Evolutionary conservation across 2,329 filamentous ascomycete genomes (phyloP), one percentile per base, ranked within the genome.

Genomic region (Fusarium nematophilum): DNA sequence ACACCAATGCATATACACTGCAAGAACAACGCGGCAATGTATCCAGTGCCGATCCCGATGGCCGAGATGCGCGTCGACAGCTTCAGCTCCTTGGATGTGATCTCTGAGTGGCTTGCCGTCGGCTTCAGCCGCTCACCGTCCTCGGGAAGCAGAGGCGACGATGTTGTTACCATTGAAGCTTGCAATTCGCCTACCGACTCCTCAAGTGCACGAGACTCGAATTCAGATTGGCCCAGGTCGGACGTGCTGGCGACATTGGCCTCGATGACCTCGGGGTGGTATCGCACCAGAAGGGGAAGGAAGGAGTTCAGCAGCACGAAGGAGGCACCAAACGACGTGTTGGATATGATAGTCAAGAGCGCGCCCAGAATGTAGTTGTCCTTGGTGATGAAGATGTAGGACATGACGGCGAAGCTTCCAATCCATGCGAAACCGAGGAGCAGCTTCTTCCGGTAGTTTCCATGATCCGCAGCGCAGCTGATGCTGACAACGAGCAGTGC

Each of bases 291-390:
- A 8, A 99, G 81, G 0, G 95, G 95, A 36, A 99, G 80, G 70
- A 97, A 99, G 1, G 93, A 97, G 77, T 99, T 99, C 38, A 99
- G 80, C 10, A 99, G 83, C 3, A 99, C 95, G 73, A 97, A 98
- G 0, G 93, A 97, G 13, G 93, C 93, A 17, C 95, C 95, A 71
- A 97, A 96, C 37, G 92, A 94, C 1, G 92, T 96, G 73, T 98
- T 98, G 29, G 93, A 91, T 43, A 98, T 80, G 62, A 98, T 92
- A 25, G 95, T 93, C 56, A 97, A 82, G 3, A 98, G 64, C 4
- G 90, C 91, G 37, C 91, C 94, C 9, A 98, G 75, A 3, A 97
- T 71, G 71, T 97, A 98, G 9, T 92, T 80, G 37, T 85, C 83
- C 23, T 92, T 89, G 33, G 85, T 84, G 47, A 97, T 83, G 21